Evolutionary conservation across 305 asterid genomes (phyloP).

Genomic region (Fraxinus latifolia): DNA sequence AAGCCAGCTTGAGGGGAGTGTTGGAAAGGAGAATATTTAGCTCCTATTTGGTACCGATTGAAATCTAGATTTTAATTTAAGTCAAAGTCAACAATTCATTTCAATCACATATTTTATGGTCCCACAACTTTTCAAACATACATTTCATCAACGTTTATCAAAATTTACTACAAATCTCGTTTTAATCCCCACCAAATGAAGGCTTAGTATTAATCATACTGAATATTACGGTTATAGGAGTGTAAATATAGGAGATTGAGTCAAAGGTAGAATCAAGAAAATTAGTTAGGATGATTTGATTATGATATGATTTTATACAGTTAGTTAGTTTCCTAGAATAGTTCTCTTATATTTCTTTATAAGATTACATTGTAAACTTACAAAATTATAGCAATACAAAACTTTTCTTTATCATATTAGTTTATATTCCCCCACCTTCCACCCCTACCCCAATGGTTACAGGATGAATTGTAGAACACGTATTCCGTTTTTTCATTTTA

Average conservation of each 20-base stretch:
- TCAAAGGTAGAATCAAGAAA: neutral
- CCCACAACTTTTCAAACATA: too few relatives aligned
- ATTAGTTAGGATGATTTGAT: neutral
- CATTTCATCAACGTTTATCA: neutral
- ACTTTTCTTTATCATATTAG: neutral
- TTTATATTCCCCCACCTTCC: neutral
- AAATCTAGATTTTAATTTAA: neutral
- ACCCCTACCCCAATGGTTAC: slow-evolving; percentile 8
- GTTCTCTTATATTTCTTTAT: neutral
- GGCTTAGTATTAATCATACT: neutral
- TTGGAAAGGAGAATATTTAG: neutral
- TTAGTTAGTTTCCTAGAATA: neutral
- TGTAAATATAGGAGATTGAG: neutral
- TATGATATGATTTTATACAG: neutral
- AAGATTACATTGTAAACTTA: neutral
- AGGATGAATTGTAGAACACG: slow-evolving; percentile 14
- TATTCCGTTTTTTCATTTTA: neutral
- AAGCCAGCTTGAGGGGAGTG: neutral
- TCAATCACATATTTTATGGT: neutral
- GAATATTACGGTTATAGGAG: neutral
- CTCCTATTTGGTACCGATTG: neutral
- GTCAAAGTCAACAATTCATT: neutral
- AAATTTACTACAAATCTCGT: too few relatives aligned
- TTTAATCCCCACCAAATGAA: too few relatives aligned
- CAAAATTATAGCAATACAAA: neutral